Conservation (phyloP, 306 rosid genomes). For the Sesbania bispinosa region DNA sequence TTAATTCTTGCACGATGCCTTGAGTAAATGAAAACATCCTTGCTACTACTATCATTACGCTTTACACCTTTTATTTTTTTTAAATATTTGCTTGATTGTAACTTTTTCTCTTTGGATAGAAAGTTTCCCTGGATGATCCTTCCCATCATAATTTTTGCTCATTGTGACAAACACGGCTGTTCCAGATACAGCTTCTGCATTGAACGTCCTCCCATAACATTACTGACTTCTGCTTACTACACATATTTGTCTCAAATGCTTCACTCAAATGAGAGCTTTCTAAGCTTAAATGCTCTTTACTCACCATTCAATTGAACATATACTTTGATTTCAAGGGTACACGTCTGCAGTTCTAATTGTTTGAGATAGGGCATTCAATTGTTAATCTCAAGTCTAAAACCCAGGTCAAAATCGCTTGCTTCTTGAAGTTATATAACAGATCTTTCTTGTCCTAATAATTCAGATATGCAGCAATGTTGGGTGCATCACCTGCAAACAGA, state of each 20-base stretch:
- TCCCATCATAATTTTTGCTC: not conserved
- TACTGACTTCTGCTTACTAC: not conserved
- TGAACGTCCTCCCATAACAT: not conserved
- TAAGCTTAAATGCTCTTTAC: constrained; percentile 8
- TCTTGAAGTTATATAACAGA: constrained; percentile 17
- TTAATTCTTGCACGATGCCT: constrained; percentile 8
- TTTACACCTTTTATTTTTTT: not conserved
- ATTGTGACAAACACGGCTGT: not conserved
- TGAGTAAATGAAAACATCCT: not conserved
- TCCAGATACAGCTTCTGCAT: not conserved
- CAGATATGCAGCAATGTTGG: constrained; percentile 97
- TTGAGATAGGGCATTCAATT: constrained; percentile 26
- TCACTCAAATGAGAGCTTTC: not conserved
- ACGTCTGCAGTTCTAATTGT: not conserved
- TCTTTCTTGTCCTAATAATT: constrained; percentile 25
- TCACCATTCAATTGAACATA: not conserved
- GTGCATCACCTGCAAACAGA: constrained; percentile 61
- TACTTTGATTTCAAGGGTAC: constrained; percentile 18
- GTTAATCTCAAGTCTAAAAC: constrained; percentile 19
- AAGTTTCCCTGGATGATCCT: not conserved
- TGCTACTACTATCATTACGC: not conserved
- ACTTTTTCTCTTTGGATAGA: too few species aligned
- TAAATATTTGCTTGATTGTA: not conserved
- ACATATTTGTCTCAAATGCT: not conserved
- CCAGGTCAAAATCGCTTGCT: not conserved